Conservation (phyloP, 345 rosid genomes). For the rapeseed (Brassica napus) region Da-Ae NC_063436.1:23062001-23062500, state of each 20-base stretch:
- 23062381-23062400: constrained; percentile 3
- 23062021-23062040: neutral
- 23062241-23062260: constrained; percentile 9
- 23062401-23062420: neutral
- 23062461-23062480: neutral
- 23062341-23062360: constrained; percentile 31
- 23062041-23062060: constrained; percentile 25
- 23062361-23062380: neutral
- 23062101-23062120: neutral
- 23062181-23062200: neutral
- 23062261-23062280: constrained; percentile 29
- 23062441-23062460: too few species aligned
- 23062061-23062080: constrained; percentile 21
- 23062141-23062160: neutral
- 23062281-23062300: constrained; percentile 24
- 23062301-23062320: constrained; percentile 40
- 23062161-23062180: neutral
- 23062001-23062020: constrained; percentile 5
- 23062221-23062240: neutral
- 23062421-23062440: neutral
- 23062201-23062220: neutral
- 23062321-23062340: constrained; percentile 20
- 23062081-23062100: neutral
- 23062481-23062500: neutral
- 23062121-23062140: neutral